Conservation (phyloP, 2,329 filamentous ascomycete species). For the Sarocladium oryzae region DNA sequence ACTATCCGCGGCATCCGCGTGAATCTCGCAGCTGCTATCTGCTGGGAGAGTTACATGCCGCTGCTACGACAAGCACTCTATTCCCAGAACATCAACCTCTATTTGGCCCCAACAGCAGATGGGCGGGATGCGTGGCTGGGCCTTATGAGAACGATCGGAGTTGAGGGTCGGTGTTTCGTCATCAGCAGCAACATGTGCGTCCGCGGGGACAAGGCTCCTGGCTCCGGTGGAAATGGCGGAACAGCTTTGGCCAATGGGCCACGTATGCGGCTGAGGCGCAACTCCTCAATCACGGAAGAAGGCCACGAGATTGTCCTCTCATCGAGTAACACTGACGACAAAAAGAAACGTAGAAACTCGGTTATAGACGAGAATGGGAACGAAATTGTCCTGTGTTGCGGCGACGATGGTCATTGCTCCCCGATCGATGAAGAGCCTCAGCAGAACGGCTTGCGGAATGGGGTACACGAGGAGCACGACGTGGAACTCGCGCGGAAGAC, state of each 20-base stretch:
- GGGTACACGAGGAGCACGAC: not conserved
- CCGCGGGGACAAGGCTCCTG: not conserved
- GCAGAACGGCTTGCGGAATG: slow-evolving; percentile 10
- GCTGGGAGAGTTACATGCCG: slow-evolving; percentile 98
- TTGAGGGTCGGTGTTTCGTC: slow-evolving; percentile 80
- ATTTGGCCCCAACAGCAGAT: slow-evolving; percentile 86
- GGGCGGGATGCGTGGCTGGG: slow-evolving; percentile 73
- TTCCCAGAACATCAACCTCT: slow-evolving; percentile 84
- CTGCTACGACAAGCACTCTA: slow-evolving; percentile 78
- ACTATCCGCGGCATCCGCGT: slow-evolving; percentile 72
- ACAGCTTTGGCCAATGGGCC: not conserved
- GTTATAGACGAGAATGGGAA: slow-evolving; percentile 48
- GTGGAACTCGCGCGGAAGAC: not conserved
- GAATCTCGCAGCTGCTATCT: slow-evolving; percentile 81
- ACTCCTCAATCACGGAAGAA: slow-evolving; percentile 38
- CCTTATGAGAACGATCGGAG: slow-evolving; percentile 74
- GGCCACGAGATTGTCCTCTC: slow-evolving; percentile 42
- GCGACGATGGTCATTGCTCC: slow-evolving; percentile 13
- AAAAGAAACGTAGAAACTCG: slow-evolving; percentile 23
- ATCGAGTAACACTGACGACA: slow-evolving; percentile 12
- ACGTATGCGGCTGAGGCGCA: slow-evolving; percentile 20
- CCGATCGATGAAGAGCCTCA: slow-evolving; percentile 19
- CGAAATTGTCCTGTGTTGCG: slow-evolving; percentile 42
- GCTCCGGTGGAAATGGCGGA: not conserved
- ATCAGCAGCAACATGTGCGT: slow-evolving; percentile 76